Conservation (phyloP, 2,329 filamentous ascomycete species). For the Thyridium curvatum region DNA sequence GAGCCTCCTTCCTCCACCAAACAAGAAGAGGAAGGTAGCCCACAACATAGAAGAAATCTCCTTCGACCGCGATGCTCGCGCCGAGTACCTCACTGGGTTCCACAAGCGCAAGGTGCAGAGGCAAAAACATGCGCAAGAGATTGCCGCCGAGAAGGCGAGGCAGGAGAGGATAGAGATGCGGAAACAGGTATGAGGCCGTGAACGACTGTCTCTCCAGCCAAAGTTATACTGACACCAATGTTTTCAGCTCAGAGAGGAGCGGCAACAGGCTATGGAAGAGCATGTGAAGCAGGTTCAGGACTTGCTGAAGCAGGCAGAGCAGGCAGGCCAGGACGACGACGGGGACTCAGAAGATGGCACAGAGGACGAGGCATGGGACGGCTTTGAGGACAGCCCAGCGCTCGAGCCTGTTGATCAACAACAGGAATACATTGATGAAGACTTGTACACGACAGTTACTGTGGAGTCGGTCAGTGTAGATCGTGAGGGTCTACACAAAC, state of each 20-base stretch:
- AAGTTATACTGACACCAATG: conserved; percentile 4
- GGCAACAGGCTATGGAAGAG: conserved; percentile 72
- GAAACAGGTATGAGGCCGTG: conserved; percentile 51
- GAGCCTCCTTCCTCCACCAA: conserved; percentile 46
- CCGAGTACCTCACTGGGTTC: conserved; percentile 91
- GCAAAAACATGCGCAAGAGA: conserved; percentile 77
- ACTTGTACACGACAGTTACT: conserved; percentile 91
- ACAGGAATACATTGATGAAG: conserved; percentile 94
- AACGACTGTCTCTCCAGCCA: neutral
- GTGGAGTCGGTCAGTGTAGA: conserved; percentile 82
- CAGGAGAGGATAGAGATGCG: conserved; percentile 70
- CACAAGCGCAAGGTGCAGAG: conserved; percentile 90
- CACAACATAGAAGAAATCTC: conserved; percentile 68
- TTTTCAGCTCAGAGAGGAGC: conserved; percentile 70
- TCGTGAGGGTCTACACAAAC: conserved; percentile 62
- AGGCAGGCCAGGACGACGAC: conserved; percentile 29
- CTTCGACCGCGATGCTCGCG: conserved; percentile 74
- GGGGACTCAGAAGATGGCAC: neutral
- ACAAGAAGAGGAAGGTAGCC: conserved; percentile 60
- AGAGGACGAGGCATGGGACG: conserved; percentile 54
- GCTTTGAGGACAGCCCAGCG: conserved; percentile 48
- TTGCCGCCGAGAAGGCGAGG: conserved; percentile 68
- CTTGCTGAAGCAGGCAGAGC: conserved; percentile 57
- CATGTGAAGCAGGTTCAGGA: conserved; percentile 74
- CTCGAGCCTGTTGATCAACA: conserved; percentile 64